Base-by-base conservation (phyloP, 306 rosid genomes). In the Prunus padus region DNA sequence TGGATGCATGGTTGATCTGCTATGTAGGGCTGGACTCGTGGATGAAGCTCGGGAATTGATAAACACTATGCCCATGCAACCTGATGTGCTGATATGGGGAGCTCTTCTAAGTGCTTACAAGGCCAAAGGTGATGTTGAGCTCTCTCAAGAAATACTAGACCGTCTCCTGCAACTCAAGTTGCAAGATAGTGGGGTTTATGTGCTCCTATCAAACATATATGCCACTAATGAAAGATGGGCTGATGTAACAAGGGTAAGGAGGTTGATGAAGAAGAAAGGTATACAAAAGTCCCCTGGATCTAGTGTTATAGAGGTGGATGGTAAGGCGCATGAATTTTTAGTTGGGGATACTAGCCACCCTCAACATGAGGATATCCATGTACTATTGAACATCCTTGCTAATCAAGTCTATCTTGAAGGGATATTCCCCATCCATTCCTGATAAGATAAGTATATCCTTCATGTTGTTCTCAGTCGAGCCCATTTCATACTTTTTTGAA, bases 1-100 rank as follows among this genome's bases (percentile, higher is more conserved):
- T 67, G 95, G 96, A 45, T 89, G 97, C 77, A 84, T 93, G 93
- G 92, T 86, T 76, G 97, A 88, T 76, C 79, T 93, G 78, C 84
- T 93, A 10, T 90, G 97, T 77, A 78, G 85, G 79, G 95, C 90
- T 46, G 97, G 91, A 83, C 83, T 87, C 26, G 67, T 89, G 67
- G 83, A 51, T 75, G 95, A 90, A 84, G 97, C 98, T 52, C 79
- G 74, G 62, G 85, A 78, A 78, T 76, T 93, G 83, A 82, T 89
- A 84, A 86, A 77, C 72, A 79, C 82, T 65, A 90, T 93, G 98
- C 88, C 92, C 6, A 87, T 90, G 90, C 79, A 83, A 71, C 98
- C 97, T n/a, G 98, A 90, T 85, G 84, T 80, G 80, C 83, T 82
- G 77, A 93, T 90, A 56, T 77, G 88, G 80, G 97, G 97, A 71